Base-by-base conservation (phyloP, 306 rosid species). In the Mucuna pruriens region DNA sequence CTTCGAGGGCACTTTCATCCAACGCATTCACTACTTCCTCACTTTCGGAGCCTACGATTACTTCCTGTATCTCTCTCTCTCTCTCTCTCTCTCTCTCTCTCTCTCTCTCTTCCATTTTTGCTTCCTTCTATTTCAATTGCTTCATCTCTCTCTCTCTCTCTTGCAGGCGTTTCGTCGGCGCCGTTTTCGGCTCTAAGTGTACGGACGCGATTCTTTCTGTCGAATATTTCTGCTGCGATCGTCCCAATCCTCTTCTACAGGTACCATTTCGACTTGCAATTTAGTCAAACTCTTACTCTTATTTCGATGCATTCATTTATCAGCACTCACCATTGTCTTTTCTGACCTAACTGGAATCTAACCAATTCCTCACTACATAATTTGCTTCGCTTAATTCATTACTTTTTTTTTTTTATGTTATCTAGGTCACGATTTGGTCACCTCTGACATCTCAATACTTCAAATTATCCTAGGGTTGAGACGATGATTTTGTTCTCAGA, bases 171-270 rank as follows among this genome's bases (percentile, higher is more conserved):
- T 90, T 91, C 55, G 88, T 87, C 61, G 93, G 89, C 20, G 76
- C 82, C 63, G 87, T 90, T 74, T 91, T 85, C 62, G 99, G 99
- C 39, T 71, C 92, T 0, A 93, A 78, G 66, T 93, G 97, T n/a
- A 80, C 89, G 1, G 65, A 88, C 58, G 94, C 84, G 6, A 58
- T 95, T 42, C 91, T 90, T 15, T 89, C 94, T 1, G 83, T 90
- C 0, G 99, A 95, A 83, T 69, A 83, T 86, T 91, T 85, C 74
- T 95, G 94, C 87, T 95, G 99, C 75, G 96, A 95, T 79, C 89
- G 97, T 74, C 99, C 98, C 52, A 95, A 95, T 90, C 99, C 99
- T 49, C 75, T 85, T 78, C 86, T 95, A 17, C 99, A 95, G 99
- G 99, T 93, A n/a, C n/a, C n/a, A n/a, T n/a, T n/a, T n/a, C n/a